A percentile compares a stretch with the other conserved stretches of the same genome.
Conservation (phyloP, 2,329 filamentous ascomycete species). For the Xylariaceae sp. region DNA sequence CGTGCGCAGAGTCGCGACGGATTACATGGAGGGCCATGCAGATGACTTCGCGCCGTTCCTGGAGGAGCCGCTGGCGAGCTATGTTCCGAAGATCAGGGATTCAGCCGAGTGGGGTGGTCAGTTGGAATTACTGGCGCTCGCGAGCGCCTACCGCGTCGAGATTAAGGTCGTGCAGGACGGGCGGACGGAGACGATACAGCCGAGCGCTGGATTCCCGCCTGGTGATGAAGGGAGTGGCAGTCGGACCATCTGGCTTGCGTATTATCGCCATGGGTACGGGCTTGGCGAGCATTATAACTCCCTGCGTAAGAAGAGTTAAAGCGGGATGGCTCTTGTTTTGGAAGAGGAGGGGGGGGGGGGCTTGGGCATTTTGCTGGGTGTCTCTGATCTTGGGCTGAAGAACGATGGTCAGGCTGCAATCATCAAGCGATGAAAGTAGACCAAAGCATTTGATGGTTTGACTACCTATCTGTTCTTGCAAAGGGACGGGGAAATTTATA, state of each 20-base stretch:
- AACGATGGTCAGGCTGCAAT: too few species aligned
- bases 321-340: not conserved
- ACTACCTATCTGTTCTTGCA: too few species aligned
- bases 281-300: conserved; percentile 98
- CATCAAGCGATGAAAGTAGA: too few species aligned
- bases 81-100: conserved; percentile 70
- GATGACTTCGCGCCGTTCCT: conserved; percentile 85
- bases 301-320: conserved; percentile 42
- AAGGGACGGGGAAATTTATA: too few species aligned
- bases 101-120: conserved; percentile 97
- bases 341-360: not conserved
- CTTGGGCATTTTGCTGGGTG: too few species aligned
- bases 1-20: conserved; percentile 66
- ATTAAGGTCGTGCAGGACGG: conserved; percentile 86
- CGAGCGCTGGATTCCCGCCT: conserved; percentile 39
- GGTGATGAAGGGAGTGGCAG: conserved; percentile 25
- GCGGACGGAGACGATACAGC: conserved; percentile 67
- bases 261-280: conserved; percentile 90
- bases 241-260: conserved; percentile 77
- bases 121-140: conserved; percentile 79
- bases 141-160: conserved; percentile 70
- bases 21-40: conserved; percentile 66
- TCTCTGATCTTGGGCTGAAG: too few species aligned
- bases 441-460: too few species aligned
- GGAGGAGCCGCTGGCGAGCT: conserved; percentile 69